Evolutionary conservation across 768 basidiomycete species (phyloP).

Genomic region (Collybiopsis confluens): DNA sequence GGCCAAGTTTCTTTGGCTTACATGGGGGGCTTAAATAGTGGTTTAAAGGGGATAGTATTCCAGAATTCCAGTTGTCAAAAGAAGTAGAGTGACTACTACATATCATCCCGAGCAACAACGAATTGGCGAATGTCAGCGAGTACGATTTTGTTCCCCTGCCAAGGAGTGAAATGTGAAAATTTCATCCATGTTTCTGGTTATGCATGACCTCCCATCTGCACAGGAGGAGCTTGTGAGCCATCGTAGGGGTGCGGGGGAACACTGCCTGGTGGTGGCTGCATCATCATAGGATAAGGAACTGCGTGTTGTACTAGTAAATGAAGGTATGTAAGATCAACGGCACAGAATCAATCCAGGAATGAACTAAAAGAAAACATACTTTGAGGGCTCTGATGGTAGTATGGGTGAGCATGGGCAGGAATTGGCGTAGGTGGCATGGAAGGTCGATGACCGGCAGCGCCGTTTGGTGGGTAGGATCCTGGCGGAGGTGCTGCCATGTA

Average conservation of each 20-base stretch:
- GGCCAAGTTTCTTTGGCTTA: no score
- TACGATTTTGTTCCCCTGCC: neutral
- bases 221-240: slow-evolving; percentile 60
- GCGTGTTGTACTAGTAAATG: slow-evolving; percentile 69
- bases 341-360: slow-evolving; percentile 15
- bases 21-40: no score
- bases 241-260: slow-evolving; percentile 67
- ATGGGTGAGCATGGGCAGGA: slow-evolving; percentile 80
- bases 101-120: neutral
- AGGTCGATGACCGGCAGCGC: slow-evolving; percentile 73
- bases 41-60: slow-evolving; percentile 22
- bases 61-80: slow-evolving; percentile 20
- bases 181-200: slow-evolving; percentile 24
- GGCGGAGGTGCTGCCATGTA: slow-evolving; percentile 80
- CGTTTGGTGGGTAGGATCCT: slow-evolving; percentile 70
- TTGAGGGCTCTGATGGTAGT: slow-evolving; percentile 89
- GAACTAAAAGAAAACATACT: slow-evolving; percentile 44
- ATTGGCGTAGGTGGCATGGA: slow-evolving; percentile 93
- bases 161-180: neutral
- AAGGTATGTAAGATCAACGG: slow-evolving; percentile 27
- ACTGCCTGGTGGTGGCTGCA: slow-evolving; percentile 71
- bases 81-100: neutral
- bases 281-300: slow-evolving; percentile 89
- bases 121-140: neutral
- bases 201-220: slow-evolving; percentile 76